Evolutionary conservation across 2,329 filamentous ascomycete species (phyloP), one percentile per base, ranked within the genome.

Genomic region (Lachnellula occidentalis): DNA sequence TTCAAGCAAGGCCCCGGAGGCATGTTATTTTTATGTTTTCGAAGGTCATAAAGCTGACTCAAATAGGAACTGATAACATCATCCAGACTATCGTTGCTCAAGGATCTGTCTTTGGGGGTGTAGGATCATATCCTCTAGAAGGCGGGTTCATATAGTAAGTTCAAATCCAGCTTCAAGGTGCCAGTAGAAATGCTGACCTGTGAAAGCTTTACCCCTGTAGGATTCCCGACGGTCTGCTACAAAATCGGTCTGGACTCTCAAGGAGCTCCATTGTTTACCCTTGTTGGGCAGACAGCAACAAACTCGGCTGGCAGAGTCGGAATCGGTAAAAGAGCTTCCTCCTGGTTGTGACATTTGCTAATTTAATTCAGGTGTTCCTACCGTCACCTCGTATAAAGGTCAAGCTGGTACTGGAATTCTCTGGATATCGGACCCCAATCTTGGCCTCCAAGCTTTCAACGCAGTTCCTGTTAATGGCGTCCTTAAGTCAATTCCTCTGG

Each of bases 71-170:
- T 14, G 76, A 78, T 50, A 69, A 72, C 5, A 71, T 77, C 2
- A 71, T 78, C 4, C 74, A 77, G 57, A 71, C 71, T 0, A 76
- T 74, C 56, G 70, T 72, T 46, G 70, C 74, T 37, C 66, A 70
- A 15, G 76, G 75, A 56, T 74, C 75, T 0, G 74, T 78, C 0
- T 78, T 76, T 39, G 72, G 73, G 0, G 76, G 75, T 1, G 71
- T 72, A 4, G 76, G 75, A 11, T 75, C 76, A 1, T 78, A 77
- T 57, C 76, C 76, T 0, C 62, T 77, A 0, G 75, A 78, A 24
- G 76, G 76, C 1, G 76, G 76, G 0, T 78, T 76, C 57, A 70
- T 78, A 39, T 78, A 77, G 50, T 53, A 42, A 31, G 45, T 45
- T 45, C 17, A 19, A 37, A 11, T 5, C 39, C 15, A 12, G 12